Evolutionary conservation across 2,329 filamentous ascomycete species (phyloP), one percentile per base, ranked within the genome.

Genomic region (Ploettnerulaceae sp.): DNA sequence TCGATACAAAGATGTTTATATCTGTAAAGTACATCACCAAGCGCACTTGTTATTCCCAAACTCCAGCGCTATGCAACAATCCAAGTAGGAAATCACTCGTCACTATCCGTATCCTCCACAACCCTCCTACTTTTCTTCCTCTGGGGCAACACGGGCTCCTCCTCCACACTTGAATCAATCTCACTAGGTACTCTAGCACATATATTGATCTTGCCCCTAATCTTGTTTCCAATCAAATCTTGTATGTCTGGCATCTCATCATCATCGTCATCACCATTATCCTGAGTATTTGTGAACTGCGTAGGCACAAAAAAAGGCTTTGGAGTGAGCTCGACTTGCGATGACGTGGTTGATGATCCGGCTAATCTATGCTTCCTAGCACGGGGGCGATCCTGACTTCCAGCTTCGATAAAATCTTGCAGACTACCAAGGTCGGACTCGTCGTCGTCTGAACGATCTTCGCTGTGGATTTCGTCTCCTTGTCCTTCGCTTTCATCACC

Each of bases 391-490:
- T 11, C 9, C 14, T 33, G 31, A 14, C n/a, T 33, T 14, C 31
- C 31, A 18, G 14, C 31, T 14, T 12, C 31, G 31, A 33, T 6
- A 9, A 33, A 33, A 33, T 33, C 31, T 22, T 26, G 35, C n/a
- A 25, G 15, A 28, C 22, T 39, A 9, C 36, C 36, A 20, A 26
- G 36, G 17, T 28, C n/a, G 11, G 22, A 28, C 3, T 17, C 20
- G 17, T 22, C 36, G 14, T 25, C 37, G 24, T 21, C 37, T 8
- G 73, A 75, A 15, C 68, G 37, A 37, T 75, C 73, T 38, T 76
- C 72, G 29, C 70, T 68, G 37, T 70, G 1, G 53, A 63, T 48
- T 73, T 52, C 46, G 14, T 58, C 55, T 11, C 54, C 52, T 31
- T 47, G 45, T 15, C 50, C 52, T 39, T 57, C 53, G 18, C 41